Evolutionary conservation across 768 basidiomycete species (phyloP).

Genomic region (Mycena sanguinolenta): DNA sequence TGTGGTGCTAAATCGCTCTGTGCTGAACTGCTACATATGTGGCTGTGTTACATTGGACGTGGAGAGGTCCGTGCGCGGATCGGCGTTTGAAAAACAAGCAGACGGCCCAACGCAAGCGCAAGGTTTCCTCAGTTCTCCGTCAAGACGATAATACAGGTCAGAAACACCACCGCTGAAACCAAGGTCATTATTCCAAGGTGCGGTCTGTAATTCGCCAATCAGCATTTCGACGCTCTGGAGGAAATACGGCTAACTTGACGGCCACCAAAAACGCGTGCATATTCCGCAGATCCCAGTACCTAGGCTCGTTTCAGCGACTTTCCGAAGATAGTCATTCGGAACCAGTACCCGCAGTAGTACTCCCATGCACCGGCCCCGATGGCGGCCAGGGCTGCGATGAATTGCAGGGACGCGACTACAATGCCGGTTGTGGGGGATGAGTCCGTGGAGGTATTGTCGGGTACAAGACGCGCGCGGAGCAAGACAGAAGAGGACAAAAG

Average conservation of each 20-base stretch:
- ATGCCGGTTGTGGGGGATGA: conserved; percentile 47
- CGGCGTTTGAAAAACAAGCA: too few species aligned
- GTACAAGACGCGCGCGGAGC: conserved; percentile 70
- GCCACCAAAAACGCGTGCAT: conserved; percentile 72
- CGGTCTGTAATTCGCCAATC: conserved; percentile 48
- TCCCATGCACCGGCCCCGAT: conserved; percentile 75
- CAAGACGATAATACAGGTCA: conserved; percentile 65
- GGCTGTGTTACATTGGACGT: too few species aligned
- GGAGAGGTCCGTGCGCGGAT: not conserved
- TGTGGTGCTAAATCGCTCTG: too few species aligned
- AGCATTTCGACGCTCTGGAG: conserved; percentile 1
- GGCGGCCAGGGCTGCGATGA: conserved; percentile 65
- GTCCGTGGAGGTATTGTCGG: conserved; percentile 48
- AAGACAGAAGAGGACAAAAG: conserved; percentile 75
- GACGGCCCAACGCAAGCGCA: not conserved
- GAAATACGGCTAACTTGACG: conserved; percentile 59
- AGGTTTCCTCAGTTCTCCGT: conserved; percentile 40
- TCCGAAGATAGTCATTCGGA: too few species aligned
- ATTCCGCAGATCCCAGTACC: conserved; percentile 65
- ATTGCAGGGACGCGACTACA: conserved; percentile 67
- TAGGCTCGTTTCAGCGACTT: too few species aligned
- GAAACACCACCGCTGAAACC: conserved; percentile 62
- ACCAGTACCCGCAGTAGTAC: conserved; percentile 72
- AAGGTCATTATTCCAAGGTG: conserved; percentile 66
- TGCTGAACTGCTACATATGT: too few species aligned